Evolutionary conservation across 805 yeast species (phyloP), one percentile per base, ranked within the genome.

Genomic region (Suhomyces prunicola): DNA sequence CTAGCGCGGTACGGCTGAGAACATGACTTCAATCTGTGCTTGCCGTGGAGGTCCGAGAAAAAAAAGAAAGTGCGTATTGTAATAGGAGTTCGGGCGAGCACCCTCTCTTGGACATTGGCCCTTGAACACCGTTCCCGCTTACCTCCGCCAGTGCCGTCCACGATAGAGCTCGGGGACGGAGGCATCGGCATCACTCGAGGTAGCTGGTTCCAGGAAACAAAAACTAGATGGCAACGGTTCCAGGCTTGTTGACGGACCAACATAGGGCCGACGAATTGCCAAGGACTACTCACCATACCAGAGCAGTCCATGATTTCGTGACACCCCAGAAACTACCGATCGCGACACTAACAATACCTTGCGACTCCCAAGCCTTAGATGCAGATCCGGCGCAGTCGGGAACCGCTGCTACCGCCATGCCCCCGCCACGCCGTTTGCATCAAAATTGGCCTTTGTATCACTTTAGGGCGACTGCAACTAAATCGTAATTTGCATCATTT

Each of bases 21-120:
- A 19, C 45, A n/a, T 8, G 19, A 8, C 19, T 36, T 36, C 17
- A 15, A n/a, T 7, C 22, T 39, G 24, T 15, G 24, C 7, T 23
- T 47, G 49, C 49, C 49, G 49, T 36, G 49, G 49, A 19, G 42
- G 49, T 36, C 49, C 44, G 49, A 47, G 44, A 35, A 36, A 24
- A 33, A 33, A 47, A 36, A 24, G 22, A 46, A 46, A 17, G 17
- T 15, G 47, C 39, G 46, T 5, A 42, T 22, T 24, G 23, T 39
- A 44, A 44, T 27, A 24, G 35, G 42, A 39, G 42, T 39, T 39
- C 42, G 42, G 42, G 42, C 24, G 42, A 39, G 24, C 19, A 17
- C 7, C 42, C 24, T 4, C n/a, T 39, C 42, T 39, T 39, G 42
- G 42, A 39, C 12, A 10, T 17, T 3, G 24, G 24, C 24, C 42